Base-by-base conservation (phyloP, 192 early-diverging fungal species). In the Backusella liffmaniae region DNA sequence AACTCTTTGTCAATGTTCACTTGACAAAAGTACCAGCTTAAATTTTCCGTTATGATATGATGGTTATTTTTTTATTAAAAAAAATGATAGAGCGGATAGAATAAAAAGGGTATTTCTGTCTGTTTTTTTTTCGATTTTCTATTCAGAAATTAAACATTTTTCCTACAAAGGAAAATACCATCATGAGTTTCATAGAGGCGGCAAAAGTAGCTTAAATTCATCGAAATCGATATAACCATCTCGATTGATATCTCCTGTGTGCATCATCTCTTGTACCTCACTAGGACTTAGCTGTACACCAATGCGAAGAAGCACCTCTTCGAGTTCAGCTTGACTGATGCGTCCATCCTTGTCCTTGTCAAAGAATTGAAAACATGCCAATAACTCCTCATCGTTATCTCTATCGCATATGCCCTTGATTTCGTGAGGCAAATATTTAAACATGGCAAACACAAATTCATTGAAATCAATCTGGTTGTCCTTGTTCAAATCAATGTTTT, bases 161-260 rank as follows among this genome's bases (percentile, higher is more conserved):
- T 39, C 10, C 37, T 32, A 41, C 7, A 41, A 41, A 41, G 39
- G 13, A 16, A 4, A 44, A 44, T 16, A 15, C 13, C 42, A 1
- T 10, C 21, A 26, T 56, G 8, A 21, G 9, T 56, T 56, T 67
- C 34, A 75, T 53, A 67, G 30, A 7, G 66, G 41, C 2, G 77
- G 77, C 13, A 78, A 23, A 35, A 78, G 72, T n/a, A 56, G 77
- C 23, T 65, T 78, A 62, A 79, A 79, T 29, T 79, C 78, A n/a
- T 79, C 78, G 66, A 79, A 75, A n/a, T 74, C 74, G 26, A 79
- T 79, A 65, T 53, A 71, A 9, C 78, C 78, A 39, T 79, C 78
- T 15, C 74, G 66, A 62, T 79, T 74, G 6, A 56, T 71, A 72
- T 79, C 73, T 1, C 67, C 78, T 7, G 65, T 56, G 0, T 5